These are phyloP conservation scores for Beauveria australis DNA, from an alignment of 2,329 filamentous ascomycete species.

Conservation along the genomic window DNA sequence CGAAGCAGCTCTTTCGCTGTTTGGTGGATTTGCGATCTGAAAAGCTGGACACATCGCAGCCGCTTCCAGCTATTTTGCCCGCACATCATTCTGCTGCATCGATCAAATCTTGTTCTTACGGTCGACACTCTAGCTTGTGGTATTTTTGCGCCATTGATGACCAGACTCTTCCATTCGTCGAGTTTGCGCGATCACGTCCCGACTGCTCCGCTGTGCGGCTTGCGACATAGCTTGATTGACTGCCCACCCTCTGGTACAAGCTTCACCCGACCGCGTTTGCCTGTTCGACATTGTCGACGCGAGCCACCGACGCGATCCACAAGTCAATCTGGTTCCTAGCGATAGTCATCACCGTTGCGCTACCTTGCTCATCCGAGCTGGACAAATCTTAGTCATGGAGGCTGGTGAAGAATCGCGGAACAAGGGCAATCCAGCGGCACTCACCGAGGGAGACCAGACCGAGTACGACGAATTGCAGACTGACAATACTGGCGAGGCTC, in stretches of 20 bases:
- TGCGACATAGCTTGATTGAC: too few relatives aligned
- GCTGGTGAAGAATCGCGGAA: constrained; percentile 40
- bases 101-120: neutral
- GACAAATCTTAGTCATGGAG: constrained; percentile 22
- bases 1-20: neutral
- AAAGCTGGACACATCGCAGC: neutral
- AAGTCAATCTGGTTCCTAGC: neutral
- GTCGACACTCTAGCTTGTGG: neutral
- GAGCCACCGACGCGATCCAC: neutral
- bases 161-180: neutral
- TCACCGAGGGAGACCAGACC: constrained; percentile 44
- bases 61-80: neutral
- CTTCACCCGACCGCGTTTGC: too few relatives aligned
- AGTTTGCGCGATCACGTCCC: neutral
- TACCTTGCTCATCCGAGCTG: neutral
- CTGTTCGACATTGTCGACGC: neutral
- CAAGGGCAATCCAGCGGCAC: constrained; percentile 45
- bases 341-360: neutral
- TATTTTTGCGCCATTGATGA: too few relatives aligned
- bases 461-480: constrained; percentile 48
- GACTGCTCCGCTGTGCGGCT: too few relatives aligned
- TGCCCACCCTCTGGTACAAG: too few relatives aligned
- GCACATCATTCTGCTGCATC: neutral
- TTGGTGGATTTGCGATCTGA: constrained; percentile 4
- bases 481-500: constrained; percentile 40